Base-by-base conservation (phyloP, 164 flowering plant genomes). In the Annona squamosa region DNA sequence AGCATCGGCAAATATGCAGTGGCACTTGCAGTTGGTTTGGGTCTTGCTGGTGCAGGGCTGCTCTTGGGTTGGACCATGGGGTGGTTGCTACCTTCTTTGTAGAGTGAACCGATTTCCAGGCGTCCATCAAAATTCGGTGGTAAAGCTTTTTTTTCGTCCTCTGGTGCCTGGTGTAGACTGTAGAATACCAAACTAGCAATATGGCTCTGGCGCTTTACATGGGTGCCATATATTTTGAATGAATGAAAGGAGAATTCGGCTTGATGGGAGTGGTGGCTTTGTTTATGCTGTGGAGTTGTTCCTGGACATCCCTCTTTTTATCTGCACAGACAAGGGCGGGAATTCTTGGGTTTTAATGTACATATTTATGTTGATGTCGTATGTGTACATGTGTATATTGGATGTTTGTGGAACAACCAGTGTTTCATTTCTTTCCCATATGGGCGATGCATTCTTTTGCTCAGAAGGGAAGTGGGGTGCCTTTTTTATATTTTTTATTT, bases 61-160 rank as follows among this genome's bases (percentile, higher is more conserved):
- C 83, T 90, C 47, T 83, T 90, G 62, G 95, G 95, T 4, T 90
- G 91, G 93, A 89, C 93, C 67, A 72, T 87, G 79, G 95, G 93
- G 12, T 89, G 93, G 89, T 65, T 87, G 71, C 79, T 87, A 7
- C 89, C 89, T 42, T 65, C 85, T 74, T 72, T 83, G 42, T 84
- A 76, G 77, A 73, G 17, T 7, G 18, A 46, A 13, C 45, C 43
- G 4, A 17, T 10, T 66, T 66, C 16, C 46, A 42, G n/a, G 18
- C 19, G 2, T 63, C 7, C 68, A 66, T 18, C 43, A 13, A 13
- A 65, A 65, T 10, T 37, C 65, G 13, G 45, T 43, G 44, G 43
- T 43, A 2, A 42, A 66, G 2, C 4, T n/a, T 42, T 66, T 17
- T 66, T 64, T 64, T 4, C n/a, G 42, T 63, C 37, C 37, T 26